phyloP scores from a whole-genome alignment of 805 yeast species.

The Nakazawaea pomicola region DNA sequence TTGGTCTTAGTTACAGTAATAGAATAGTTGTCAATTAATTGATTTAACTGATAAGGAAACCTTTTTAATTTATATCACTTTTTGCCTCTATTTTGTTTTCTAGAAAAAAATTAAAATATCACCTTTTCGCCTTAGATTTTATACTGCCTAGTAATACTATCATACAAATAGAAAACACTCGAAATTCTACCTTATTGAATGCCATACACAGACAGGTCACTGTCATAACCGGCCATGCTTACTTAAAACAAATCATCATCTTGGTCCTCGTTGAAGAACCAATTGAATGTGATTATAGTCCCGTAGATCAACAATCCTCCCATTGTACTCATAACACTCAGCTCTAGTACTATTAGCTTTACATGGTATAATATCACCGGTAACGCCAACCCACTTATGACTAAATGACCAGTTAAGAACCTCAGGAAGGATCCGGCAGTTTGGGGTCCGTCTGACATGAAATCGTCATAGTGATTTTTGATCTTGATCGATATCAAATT shows the following conservation, averaged over 20 bases:
- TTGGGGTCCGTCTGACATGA: conserved; percentile 20
- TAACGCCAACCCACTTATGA: conserved; percentile 27
- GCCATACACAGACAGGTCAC: too few species aligned
- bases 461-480: conserved; percentile 24
- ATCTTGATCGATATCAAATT: conserved; percentile 24
- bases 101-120: too few species aligned
- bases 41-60: too few species aligned
- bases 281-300: conserved; percentile 76
- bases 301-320: conserved; percentile 86
- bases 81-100: too few species aligned
- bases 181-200: too few species aligned
- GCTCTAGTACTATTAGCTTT: conserved; percentile 19
- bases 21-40: too few species aligned
- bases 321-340: conserved; percentile 54
- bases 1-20: too few species aligned
- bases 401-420: conserved; percentile 28
- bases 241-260: conserved; percentile 25
- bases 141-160: too few species aligned
- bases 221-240: too few species aligned
- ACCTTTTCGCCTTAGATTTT: too few species aligned
- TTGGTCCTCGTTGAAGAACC: conserved; percentile 61
- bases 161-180: too few species aligned
- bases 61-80: too few species aligned
- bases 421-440: conserved; percentile 20
- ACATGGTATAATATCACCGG: conserved; percentile 28